Percentiles rank a stretch among this genome's conserved stretches.
These are phyloP conservation scores for Eragrostis nindensis DNA, from an alignment of 176 grass and related monocot genomes.

Conservation along the genomic window DNA sequence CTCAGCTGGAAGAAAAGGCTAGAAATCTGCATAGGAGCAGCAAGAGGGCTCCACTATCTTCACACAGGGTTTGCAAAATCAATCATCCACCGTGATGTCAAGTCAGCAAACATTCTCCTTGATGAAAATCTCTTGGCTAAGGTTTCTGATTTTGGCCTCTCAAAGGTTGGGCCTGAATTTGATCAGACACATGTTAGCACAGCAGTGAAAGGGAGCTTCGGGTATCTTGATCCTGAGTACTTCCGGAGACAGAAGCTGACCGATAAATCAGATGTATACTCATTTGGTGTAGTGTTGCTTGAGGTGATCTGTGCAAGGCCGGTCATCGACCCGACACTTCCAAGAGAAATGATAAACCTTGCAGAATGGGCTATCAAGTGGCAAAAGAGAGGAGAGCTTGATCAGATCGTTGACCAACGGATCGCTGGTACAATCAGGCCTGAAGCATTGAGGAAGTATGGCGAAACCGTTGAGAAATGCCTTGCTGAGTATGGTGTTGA, in stretches of 20 bases:
- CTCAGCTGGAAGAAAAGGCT: conserved; percentile 84
- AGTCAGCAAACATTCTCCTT: conserved; percentile 96
- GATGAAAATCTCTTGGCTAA: conserved; percentile 89
- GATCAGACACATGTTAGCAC: conserved; percentile 96
- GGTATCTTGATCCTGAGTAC: conserved; percentile 97
- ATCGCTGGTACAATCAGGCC: conserved; percentile 67
- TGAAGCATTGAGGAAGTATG: conserved; percentile 73
- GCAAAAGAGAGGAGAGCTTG: conserved; percentile 85
- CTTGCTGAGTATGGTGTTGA: conserved; percentile 79
- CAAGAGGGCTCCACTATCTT: conserved; percentile 96
- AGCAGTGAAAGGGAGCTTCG: conserved; percentile 89
- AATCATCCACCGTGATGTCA: conserved; percentile 95
- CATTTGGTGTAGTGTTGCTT: conserved; percentile 88
- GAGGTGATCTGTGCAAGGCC: conserved; percentile 90
- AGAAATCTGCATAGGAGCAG: conserved; percentile 94
- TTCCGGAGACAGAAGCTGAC: conserved; percentile 93
- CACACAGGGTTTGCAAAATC: conserved; percentile 88
- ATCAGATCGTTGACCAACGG: conserved; percentile 66
- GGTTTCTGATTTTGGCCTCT: conserved; percentile 94
- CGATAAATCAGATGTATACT: conserved; percentile 95
- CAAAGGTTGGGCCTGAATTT: conserved; percentile 88
- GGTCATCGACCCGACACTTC: conserved; percentile 77
- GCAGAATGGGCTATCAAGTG: conserved; percentile 85
- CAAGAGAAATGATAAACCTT: conserved; percentile 88
- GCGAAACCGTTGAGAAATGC: conserved; percentile 88